Base-by-base conservation (phyloP, 2,329 filamentous ascomycete species). In the Alternaria panax region DNA sequence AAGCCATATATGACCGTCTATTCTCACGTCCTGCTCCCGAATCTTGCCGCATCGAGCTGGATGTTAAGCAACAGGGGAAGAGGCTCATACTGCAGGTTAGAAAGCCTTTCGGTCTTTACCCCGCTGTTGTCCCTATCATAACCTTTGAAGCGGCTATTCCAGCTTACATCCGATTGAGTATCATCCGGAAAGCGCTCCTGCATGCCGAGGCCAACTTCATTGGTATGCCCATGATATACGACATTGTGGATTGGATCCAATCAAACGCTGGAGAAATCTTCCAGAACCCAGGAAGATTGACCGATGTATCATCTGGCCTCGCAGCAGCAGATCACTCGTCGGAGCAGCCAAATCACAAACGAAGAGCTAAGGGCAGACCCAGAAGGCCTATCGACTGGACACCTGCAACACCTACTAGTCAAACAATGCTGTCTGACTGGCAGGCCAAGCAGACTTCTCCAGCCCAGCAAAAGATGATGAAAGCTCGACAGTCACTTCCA, bases 201-300 rank as follows among this genome's bases (percentile, higher is more conserved):
- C 88, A 94, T 73, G 88, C 93, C 2, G 82, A 87, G 50, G 85
- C 88, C 50, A 87, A 88, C 27, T 84, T 96, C 28, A 80, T 89
- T 14, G 94, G 92, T 24, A 92, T 96, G 73, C 91, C 92, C 38
- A 97, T 96, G 90, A 86, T 97, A 12, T 98, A 93, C 78, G 92
- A 92, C 65, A 84, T 96, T 12, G 86, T 94, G 52, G 93, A 97
- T 78, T 98, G 94, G 93, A 80, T 98, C 4, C 93, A 98, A 75
- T 87, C 91, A 64, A 89, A 93, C 66, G 88, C 96, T 63, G 90
- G 92, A 58, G 80, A 80, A n/a, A 92, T 98, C 57, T 89, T 97
- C 54, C 89, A 93, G 62, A 87, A 90, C 58, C 95, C 95, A 0
- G 95, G 94, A 2, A 90, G 87, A 63, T 83, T 99, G 38, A 86